Evolutionary conservation across 2,329 filamentous ascomycete genomes (phyloP), one percentile per base, ranked within the genome.

Genomic region (Sordariomycetes sp.): DNA sequence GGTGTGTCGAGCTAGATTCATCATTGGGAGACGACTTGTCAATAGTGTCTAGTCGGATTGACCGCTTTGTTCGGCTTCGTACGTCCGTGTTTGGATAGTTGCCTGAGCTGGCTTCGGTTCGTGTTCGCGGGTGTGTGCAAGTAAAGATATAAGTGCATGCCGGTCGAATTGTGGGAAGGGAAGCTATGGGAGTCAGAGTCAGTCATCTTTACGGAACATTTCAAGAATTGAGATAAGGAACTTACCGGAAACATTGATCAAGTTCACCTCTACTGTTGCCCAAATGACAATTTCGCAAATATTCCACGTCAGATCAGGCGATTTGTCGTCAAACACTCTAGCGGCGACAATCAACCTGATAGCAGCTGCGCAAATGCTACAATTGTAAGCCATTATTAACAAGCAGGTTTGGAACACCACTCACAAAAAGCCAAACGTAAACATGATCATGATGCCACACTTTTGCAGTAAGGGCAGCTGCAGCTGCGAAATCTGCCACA

Each of bases 401-500:
- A 14, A 25, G n/a, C 26, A 27, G 32, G 20, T 21, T 27, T 8
- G 7, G 18, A 25, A 16, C 18, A 23, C 15, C 18, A 37, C 46
- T 30, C 37, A 49, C 44, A 47, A 35, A 15, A 44, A 35, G 3
- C 46, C 46, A 32, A 45, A 49, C 16, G 41, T 39, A 33, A 49
- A 49, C 34, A 49, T 37, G 24, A 40, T 33, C 10, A 34, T 37
- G 12, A 47, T 40, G 12, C 38, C 44, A 12, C 41, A 32, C 23
- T 45, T 46, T 28, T 48, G 46, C 8, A 33, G 12, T 1, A 32
- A 31, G 6, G 39, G 44, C 19, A 50, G 41, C 15, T 47, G 33
- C 12, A 53, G 36, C 26, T 47, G 42, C 8, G 34, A 32, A 8
- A 55, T 42, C 37, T 53, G 41, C 14, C 47, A 34, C 18, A 48